Conservation (phyloP, 1,284 basidiomycete species). For the Cutaneotrichosporon dermatis region DNA sequence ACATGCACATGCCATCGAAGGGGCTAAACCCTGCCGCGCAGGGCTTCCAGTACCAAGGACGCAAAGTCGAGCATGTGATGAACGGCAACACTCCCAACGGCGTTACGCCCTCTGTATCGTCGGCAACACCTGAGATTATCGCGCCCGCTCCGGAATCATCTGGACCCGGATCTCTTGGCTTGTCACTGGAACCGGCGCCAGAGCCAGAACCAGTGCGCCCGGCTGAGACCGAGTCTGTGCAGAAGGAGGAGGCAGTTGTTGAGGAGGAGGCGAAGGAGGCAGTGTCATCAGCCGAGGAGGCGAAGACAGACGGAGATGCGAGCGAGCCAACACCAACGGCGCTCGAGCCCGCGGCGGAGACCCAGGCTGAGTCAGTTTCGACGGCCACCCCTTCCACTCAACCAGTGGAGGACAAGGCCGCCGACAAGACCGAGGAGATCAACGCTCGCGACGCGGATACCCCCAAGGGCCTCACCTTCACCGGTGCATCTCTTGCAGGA, state of each 20-base stretch:
- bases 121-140: slow-evolving; percentile 7
- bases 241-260: background rate
- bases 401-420: background rate
- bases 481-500: slow-evolving; percentile 11
- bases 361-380: background rate
- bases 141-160: slow-evolving; percentile 8
- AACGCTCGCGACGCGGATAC: no score
- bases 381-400: no score
- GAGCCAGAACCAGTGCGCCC: background rate
- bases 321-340: background rate
- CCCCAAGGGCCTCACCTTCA: slow-evolving; percentile 11
- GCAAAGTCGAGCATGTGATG: slow-evolving; percentile 3
- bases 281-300: background rate
- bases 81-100: slow-evolving; percentile 8
- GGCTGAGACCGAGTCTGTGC: background rate
- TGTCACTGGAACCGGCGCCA: slow-evolving; percentile 16
- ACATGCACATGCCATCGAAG: slow-evolving; percentile 16
- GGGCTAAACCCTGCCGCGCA: slow-evolving; percentile 42
- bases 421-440: background rate
- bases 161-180: slow-evolving; percentile 11
- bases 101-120: background rate
- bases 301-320: background rate
- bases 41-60: slow-evolving; percentile 33
- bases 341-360: background rate
- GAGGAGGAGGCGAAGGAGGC: background rate